phyloP scores from a whole-genome alignment of 1,284 basidiomycete species.

The Moesziomyces globuligerus region DNA sequence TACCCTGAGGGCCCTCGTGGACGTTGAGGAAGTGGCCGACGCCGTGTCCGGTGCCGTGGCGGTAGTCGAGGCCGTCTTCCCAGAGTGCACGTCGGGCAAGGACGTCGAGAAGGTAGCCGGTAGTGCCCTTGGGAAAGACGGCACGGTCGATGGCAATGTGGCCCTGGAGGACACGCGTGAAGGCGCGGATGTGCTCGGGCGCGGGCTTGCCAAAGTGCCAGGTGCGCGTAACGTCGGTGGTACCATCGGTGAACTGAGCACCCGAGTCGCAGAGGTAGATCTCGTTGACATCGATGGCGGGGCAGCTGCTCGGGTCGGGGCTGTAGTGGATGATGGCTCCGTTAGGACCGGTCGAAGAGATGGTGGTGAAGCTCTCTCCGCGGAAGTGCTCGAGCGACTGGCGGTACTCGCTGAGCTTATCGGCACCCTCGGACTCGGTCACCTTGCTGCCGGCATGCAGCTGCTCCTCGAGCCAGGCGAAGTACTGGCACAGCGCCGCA shows the following conservation, averaged over 20 bases:
- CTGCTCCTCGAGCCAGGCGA: constrained; percentile 91
- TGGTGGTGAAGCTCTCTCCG: constrained; percentile 90
- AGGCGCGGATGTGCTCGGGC: constrained; percentile 83
- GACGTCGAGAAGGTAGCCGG: constrained; percentile 80
- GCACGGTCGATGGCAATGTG: constrained; percentile 90
- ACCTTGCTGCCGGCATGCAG: constrained; percentile 75
- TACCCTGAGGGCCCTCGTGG: constrained; percentile 66
- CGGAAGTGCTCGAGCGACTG: constrained; percentile 81
- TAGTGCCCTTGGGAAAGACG: constrained; percentile 87
- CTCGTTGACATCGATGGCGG: constrained; percentile 72
- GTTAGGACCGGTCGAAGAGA: constrained; percentile 86
- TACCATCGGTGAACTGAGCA: constrained; percentile 88
- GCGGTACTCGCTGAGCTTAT: constrained; percentile 81
- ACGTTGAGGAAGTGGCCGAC: constrained; percentile 64
- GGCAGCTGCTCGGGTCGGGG: constrained; percentile 79
- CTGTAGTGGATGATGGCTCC: constrained; percentile 94
- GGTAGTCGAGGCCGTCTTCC: constrained; percentile 84
- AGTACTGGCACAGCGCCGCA: constrained; percentile 79
- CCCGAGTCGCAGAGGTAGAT: constrained; percentile 95
- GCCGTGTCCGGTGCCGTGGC: constrained; percentile 67
- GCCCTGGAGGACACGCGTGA: constrained; percentile 93
- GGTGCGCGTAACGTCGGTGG: constrained; percentile 86
- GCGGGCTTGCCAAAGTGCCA: constrained; percentile 91
- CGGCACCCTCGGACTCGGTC: constrained; percentile 83
- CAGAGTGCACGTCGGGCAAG: constrained; percentile 86